Percentiles rank a stretch among this genome's conserved stretches.
Conservation (phyloP, 2,329 filamentous ascomycete species). For the Aspergillus niger region DNA sequence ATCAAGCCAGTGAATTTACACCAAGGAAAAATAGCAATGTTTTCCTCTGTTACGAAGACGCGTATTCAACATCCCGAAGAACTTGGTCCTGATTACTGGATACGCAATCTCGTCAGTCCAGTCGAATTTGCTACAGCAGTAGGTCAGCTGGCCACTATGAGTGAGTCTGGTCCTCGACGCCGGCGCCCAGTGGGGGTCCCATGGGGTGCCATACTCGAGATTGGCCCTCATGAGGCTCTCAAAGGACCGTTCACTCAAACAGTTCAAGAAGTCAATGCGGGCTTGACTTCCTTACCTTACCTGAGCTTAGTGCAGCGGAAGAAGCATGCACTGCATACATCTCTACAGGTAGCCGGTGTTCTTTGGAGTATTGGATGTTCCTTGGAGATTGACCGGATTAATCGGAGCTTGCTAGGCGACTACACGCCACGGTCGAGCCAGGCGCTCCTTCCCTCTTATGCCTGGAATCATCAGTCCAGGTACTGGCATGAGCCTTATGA, state of each 20-base stretch:
- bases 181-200: not conserved
- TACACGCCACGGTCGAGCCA: too few relatives aligned
- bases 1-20: conserved; percentile 12
- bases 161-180: not conserved
- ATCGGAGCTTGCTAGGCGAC: too few relatives aligned
- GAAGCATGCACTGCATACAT: conserved; percentile 15
- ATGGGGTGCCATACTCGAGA: conserved; percentile 24
- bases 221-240: conserved; percentile 34
- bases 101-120: conserved; percentile 26
- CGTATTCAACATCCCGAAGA: conserved; percentile 16
- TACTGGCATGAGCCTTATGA: conserved; percentile 42
- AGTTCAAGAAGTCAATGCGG: too few relatives aligned
- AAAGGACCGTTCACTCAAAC: conserved; percentile 29
- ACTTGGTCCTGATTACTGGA: conserved; percentile 25
- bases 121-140: conserved; percentile 27
- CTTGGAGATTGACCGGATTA: too few relatives aligned
- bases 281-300: conserved; percentile 10
- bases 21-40: conserved; percentile 21
- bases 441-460: conserved; percentile 28
- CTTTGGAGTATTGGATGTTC: conserved; percentile 20
- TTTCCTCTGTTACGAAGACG: conserved; percentile 30
- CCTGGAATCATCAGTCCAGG: conserved; percentile 42
- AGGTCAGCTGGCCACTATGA: conserved; percentile 8
- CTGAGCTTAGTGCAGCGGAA: conserved; percentile 16
- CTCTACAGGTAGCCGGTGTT: conserved; percentile 14